These are phyloP conservation scores for Vachellia pachyceras DNA, from an alignment of 306 rosid genomes.

Conservation along the genomic window DNA sequence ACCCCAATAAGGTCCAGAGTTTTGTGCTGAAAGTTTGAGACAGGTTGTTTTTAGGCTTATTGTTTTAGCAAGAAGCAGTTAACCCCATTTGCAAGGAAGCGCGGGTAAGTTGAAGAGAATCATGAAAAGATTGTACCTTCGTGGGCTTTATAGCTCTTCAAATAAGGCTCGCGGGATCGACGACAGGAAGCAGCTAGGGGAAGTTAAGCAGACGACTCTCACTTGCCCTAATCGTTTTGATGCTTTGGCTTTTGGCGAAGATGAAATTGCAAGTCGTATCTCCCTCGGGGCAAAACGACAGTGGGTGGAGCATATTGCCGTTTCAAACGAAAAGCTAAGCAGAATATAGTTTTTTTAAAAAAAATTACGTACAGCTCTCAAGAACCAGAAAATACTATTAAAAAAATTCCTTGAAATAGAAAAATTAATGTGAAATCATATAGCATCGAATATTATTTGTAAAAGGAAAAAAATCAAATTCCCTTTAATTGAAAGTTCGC, in stretches of 20 bases:
- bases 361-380: too few species aligned
- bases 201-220: constrained; percentile 28
- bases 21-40: not conserved
- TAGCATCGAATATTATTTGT: too few species aligned
- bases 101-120: not conserved
- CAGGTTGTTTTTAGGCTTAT: not conserved
- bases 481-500: too few species aligned
- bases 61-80: not conserved
- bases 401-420: too few species aligned
- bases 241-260: not conserved
- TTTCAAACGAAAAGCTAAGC: not conserved
- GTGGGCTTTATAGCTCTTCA: not conserved
- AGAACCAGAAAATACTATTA: too few species aligned
- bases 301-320: not conserved
- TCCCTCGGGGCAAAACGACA: constrained; percentile 5
- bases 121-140: not conserved
- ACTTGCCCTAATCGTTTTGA: constrained; percentile 34
- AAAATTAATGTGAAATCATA: too few species aligned
- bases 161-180: constrained; percentile 2
- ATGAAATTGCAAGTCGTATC: constrained; percentile 1
- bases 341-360: not conserved
- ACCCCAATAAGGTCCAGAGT: constrained; percentile 7
- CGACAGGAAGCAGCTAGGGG: constrained; percentile 6
- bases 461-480: too few species aligned
- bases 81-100: not conserved